Conservation (phyloP, 2,329 filamentous ascomycete genomes). For the Fusarium miscanthi region DNA sequence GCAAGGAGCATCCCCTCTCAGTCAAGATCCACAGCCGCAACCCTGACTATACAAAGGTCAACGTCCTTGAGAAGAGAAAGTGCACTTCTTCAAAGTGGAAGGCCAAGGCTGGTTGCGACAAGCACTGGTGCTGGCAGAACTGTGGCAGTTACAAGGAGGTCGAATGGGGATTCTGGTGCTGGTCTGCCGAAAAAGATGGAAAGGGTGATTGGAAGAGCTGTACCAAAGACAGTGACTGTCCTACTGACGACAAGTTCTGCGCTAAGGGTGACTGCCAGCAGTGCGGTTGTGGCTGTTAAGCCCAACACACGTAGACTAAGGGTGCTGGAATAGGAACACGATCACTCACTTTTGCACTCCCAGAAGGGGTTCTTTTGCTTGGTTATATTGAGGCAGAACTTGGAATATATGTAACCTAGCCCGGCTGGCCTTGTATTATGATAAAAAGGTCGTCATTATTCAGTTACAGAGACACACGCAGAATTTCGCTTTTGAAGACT, state of each 20-base stretch:
- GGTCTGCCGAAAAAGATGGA: background rate
- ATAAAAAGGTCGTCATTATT: too few relatives aligned
- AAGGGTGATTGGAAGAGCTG: background rate
- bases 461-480: too few relatives aligned
- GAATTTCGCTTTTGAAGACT: too few relatives aligned
- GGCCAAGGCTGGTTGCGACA: background rate
- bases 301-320: too few relatives aligned
- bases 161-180: background rate
- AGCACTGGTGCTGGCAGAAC: slow-evolving; percentile 5
- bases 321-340: background rate
- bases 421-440: too few relatives aligned
- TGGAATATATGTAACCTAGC: too few relatives aligned
- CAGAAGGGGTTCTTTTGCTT: too few relatives aligned
- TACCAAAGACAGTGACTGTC: background rate
- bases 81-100: background rate
- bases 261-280: background rate
- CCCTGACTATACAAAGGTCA: background rate
- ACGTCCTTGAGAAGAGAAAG: background rate
- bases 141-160: background rate
- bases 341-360: background rate
- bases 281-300: slow-evolving; percentile 1
- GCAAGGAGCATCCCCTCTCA: background rate
- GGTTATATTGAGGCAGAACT: too few relatives aligned
- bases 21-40: slow-evolving; percentile 1
- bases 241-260: background rate